phyloP scores from a whole-genome alignment of 805 yeast genomes.

The Kuraishia molischiana region DNA sequence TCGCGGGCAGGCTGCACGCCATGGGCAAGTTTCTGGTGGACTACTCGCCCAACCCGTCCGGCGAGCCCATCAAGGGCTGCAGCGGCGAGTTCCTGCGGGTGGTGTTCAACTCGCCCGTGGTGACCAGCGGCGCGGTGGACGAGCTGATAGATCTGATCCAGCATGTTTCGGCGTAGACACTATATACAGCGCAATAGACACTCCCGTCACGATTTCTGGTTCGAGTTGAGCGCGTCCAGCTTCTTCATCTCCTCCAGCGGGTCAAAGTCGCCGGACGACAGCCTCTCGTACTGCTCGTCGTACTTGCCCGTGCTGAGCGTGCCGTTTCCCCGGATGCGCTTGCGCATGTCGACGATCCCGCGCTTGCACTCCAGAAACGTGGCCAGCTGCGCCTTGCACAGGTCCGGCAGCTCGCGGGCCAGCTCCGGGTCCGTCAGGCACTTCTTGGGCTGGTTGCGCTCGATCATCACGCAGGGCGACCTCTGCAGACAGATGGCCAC shows the following conservation, averaged over 20 bases:
- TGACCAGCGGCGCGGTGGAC: slow-evolving; percentile 34
- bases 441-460: slow-evolving; percentile 82
- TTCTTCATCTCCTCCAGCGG: slow-evolving; percentile 74
- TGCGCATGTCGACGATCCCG: slow-evolving; percentile 87
- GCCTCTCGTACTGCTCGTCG: slow-evolving; percentile 75
- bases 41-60: slow-evolving; percentile 61
- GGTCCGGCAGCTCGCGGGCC: slow-evolving; percentile 69
- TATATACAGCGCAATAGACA: neutral
- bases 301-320: slow-evolving; percentile 88
- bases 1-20: slow-evolving; percentile 50
- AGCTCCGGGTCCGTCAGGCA: slow-evolving; percentile 79
- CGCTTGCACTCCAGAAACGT: slow-evolving; percentile 85
- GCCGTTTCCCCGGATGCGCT: slow-evolving; percentile 89
- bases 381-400: slow-evolving; percentile 75
- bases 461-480: slow-evolving; percentile 90
- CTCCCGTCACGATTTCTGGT: slow-evolving; percentile 23
- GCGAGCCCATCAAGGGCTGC: slow-evolving; percentile 24
- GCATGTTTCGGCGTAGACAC: neutral
- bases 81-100: slow-evolving; percentile 79
- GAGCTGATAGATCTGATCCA: slow-evolving; percentile 23
- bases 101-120: slow-evolving; percentile 67
- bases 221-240: slow-evolving; percentile 50
- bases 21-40: slow-evolving; percentile 67
- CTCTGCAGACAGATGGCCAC: slow-evolving; percentile 92
- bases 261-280: slow-evolving; percentile 74